Evolutionary conservation across 192 early-diverging fungal genomes (phyloP), one percentile per base, ranked within the genome.

Genomic region (Coemansia sp.): DNA sequence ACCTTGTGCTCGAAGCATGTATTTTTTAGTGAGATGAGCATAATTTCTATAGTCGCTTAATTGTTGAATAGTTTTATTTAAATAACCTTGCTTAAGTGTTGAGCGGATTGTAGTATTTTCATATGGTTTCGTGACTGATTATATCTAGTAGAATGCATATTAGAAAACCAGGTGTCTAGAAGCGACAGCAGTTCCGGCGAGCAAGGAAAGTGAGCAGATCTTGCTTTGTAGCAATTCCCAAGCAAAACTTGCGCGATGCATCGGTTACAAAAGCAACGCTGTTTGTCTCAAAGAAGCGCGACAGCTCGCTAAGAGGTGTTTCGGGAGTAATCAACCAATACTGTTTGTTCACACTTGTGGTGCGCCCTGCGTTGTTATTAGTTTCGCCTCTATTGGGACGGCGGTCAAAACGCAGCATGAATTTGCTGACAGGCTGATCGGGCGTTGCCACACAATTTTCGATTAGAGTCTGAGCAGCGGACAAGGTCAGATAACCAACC

Each of bases 251-350:
- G 48, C 90, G 87, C 26, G 85, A 82, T 14, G 78, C 73, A 62
- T 94, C 93, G 3, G 93, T 94, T 9, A 94, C 86, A 65, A 94
- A 89, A 0, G 89, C 89, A 67, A 92, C 91, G 23, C 86, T 87
- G 60, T 91, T 84, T 49, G 86, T 85, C 58, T 94, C 92, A 85
- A 93, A 94, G 73, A 94, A 91, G 41, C 83, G 81, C 22, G 90
- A 85, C 16, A 94, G 78, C 57, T 93, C 90, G 53, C 87, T 76
- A 53, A 93, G 82, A 58, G 88, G 85, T 4, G 92, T 94, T 49
- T 84, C 84, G 6, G 92, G 92, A 12, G 93, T 93, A 50, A 94
- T 90, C 7, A 89, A 64, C 75, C 90, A 82, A 69, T 93, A 93
- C 56, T 81, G 79, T 12, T 58, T 52, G 26, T 51, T 54, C 0